phyloP scores from a whole-genome alignment of 2,329 filamentous ascomycete species.

The Clarireedia monteithiana region DNA sequence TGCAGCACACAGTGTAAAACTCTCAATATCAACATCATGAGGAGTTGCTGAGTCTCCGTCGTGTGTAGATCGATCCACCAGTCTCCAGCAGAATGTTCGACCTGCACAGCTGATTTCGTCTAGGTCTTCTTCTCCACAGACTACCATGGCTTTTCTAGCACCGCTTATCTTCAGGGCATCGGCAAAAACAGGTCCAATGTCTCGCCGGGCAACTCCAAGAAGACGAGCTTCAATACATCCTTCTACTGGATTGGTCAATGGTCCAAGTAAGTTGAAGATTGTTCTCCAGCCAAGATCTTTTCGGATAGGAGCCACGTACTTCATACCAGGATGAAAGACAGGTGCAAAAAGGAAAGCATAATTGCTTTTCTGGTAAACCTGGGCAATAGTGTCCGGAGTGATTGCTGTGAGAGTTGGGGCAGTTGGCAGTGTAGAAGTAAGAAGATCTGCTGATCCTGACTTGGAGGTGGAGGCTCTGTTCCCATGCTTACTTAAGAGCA shows the following conservation, averaged over 20 bases:
- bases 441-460: slow-evolving; percentile 88
- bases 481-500: slow-evolving; percentile 89
- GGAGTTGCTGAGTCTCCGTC: slow-evolving; percentile 28
- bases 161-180: slow-evolving; percentile 73
- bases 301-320: slow-evolving; percentile 76
- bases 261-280: slow-evolving; percentile 94
- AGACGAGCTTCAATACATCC: slow-evolving; percentile 79
- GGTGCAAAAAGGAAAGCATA: slow-evolving; percentile 96
- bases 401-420: slow-evolving; percentile 70
- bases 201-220: slow-evolving; percentile 83
- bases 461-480: slow-evolving; percentile 94
- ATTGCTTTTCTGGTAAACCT: slow-evolving; percentile 72
- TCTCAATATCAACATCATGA: slow-evolving; percentile 52
- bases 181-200: slow-evolving; percentile 82
- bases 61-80: slow-evolving; percentile 45
- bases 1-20: slow-evolving; percentile 70
- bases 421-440: slow-evolving; percentile 65
- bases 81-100: slow-evolving; percentile 78
- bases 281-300: slow-evolving; percentile 88
- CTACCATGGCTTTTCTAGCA: slow-evolving; percentile 74
- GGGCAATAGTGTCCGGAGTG: slow-evolving; percentile 59
- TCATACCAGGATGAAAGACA: slow-evolving; percentile 94
- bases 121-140: slow-evolving; percentile 90
- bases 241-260: slow-evolving; percentile 85
- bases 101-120: slow-evolving; percentile 94